phyloP scores from a whole-genome alignment of 192 early-diverging fungal species.

The Mortierella alpina region DNA sequence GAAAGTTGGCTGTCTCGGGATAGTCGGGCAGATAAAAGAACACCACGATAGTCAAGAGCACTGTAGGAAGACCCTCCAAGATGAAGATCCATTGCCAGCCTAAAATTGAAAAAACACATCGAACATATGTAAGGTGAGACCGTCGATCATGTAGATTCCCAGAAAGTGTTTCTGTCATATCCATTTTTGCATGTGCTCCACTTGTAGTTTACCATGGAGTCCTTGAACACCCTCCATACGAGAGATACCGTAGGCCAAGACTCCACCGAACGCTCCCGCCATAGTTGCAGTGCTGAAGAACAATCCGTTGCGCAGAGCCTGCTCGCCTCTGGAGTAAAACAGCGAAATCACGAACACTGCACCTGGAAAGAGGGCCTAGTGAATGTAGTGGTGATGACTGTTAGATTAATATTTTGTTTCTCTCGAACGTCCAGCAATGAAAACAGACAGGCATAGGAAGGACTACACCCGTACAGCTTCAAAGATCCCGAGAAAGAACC shows the following conservation, averaged over 20 bases:
- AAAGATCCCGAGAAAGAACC: constrained; percentile 65
- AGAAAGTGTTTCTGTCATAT: too few relatives aligned
- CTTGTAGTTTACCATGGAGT: constrained; percentile 28
- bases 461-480: too few relatives aligned
- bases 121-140: too few relatives aligned
- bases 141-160: too few relatives aligned
- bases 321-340: constrained; percentile 66
- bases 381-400: too few relatives aligned
- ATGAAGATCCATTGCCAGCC: constrained; percentile 78
- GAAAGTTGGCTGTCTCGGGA: constrained; percentile 56
- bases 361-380: constrained; percentile 64
- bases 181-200: too few relatives aligned
- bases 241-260: constrained; percentile 68
- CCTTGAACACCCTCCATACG: constrained; percentile 62
- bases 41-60: constrained; percentile 38
- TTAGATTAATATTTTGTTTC: too few relatives aligned
- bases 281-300: constrained; percentile 62
- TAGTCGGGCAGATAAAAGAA: constrained; percentile 56
- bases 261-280: constrained; percentile 69
- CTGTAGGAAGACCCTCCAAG: constrained; percentile 64
- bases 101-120: neutral
- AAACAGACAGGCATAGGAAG: too few relatives aligned
- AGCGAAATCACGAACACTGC: constrained; percentile 60
- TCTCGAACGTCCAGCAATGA: too few relatives aligned
- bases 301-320: constrained; percentile 59